Conservation (phyloP, 441 rosid genomes). For the Aleurites moluccanus region DNA sequence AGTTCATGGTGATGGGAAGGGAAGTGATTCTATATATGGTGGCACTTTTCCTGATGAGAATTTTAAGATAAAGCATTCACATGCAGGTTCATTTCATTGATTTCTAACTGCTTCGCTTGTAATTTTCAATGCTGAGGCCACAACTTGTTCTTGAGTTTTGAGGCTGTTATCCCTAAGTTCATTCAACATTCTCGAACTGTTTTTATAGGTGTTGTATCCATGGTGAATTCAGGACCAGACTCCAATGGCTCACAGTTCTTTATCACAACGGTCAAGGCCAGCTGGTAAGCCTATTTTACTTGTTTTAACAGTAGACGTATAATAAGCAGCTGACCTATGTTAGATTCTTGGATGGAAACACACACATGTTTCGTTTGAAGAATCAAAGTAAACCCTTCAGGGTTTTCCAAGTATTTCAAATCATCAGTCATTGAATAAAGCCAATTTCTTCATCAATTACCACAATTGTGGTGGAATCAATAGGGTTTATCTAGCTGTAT, state of each 20-base stretch:
- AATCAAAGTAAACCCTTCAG: not conserved
- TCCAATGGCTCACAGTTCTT: constrained; percentile 95
- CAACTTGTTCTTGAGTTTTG: not conserved
- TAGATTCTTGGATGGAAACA: not conserved
- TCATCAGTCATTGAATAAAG: not conserved
- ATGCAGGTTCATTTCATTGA: constrained; percentile 51
- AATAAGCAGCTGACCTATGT: not conserved
- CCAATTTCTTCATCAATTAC: not conserved
- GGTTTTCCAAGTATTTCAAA: not conserved
- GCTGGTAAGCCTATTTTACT: constrained; percentile 54
- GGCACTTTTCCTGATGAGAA: constrained; percentile 84
- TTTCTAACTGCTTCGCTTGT: not conserved
- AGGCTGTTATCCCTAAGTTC: not conserved
- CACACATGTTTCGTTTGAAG: not conserved
- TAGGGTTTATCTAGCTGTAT: not conserved
- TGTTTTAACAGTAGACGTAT: not conserved
- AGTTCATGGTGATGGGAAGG: constrained; percentile 66
- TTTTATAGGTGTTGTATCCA: constrained; percentile 72
- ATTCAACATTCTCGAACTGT: not conserved
- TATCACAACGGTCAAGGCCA: constrained; percentile 83
- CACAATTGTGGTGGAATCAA: not conserved
- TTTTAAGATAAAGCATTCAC: constrained; percentile 79
- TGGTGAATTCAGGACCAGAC: constrained; percentile 89
- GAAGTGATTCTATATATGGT: constrained; percentile 75
- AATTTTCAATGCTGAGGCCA: not conserved